A percentile compares a stretch with the other conserved stretches of the same genome.
phyloP scores from a whole-genome alignment of 371 early-diverging fungal genomes.

The Mortierella sp. region DNA sequence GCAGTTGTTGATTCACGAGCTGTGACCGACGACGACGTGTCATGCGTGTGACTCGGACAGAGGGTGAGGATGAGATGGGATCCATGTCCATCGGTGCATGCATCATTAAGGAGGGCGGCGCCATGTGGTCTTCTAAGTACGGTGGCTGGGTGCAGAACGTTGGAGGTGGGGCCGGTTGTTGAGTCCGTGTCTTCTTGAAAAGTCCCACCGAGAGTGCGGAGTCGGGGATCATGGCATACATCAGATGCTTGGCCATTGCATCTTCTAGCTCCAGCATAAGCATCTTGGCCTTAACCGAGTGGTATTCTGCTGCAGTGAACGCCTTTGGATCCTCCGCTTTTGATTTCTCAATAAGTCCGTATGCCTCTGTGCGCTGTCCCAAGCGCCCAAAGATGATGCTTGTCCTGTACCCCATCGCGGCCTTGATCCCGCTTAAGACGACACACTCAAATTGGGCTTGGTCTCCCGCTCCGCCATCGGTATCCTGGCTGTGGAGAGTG shows the following conservation, averaged over 20 bases:
- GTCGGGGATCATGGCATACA: slow-evolving; percentile 49
- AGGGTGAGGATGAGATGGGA: slow-evolving; percentile 24
- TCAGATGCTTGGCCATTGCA: slow-evolving; percentile 32
- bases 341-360: slow-evolving; percentile 27
- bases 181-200: slow-evolving; percentile 17
- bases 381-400: slow-evolving; percentile 22
- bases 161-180: neutral
- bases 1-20: slow-evolving; percentile 5
- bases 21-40: slow-evolving; percentile 34
- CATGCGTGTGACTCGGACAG: slow-evolving; percentile 29
- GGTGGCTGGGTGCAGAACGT: neutral
- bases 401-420: slow-evolving; percentile 43
- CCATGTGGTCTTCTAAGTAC: neutral
- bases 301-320: slow-evolving; percentile 35
- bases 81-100: neutral
- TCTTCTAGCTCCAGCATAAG: slow-evolving; percentile 43
- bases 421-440: slow-evolving; percentile 53
- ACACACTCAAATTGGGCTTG: slow-evolving; percentile 44
- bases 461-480: slow-evolving; percentile 19
- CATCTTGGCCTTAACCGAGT: slow-evolving; percentile 35
- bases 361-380: slow-evolving; percentile 24
- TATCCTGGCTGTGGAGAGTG: neutral
- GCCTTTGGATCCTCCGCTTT: slow-evolving; percentile 21
- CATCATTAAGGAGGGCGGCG: neutral
- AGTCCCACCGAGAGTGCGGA: slow-evolving; percentile 41